A percentile compares a stretch with the other conserved stretches of the same genome.
Evolutionary conservation across 1,284 basidiomycete genomes (phyloP).

Genomic region (Malassezia caprae): DNA sequence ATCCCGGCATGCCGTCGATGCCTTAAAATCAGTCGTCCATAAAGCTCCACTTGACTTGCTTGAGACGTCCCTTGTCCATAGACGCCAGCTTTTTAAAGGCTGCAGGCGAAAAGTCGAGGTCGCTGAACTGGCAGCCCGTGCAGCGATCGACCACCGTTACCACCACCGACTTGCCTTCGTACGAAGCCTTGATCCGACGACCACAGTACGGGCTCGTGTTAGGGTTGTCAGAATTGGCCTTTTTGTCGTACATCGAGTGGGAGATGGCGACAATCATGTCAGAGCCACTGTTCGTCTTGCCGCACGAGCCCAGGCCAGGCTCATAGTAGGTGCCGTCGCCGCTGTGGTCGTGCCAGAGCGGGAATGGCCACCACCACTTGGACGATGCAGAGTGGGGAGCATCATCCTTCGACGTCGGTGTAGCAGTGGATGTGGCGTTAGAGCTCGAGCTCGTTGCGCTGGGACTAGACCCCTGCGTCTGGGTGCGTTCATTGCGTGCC

Average conservation of each 20-base stretch:
- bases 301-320: slow-evolving; percentile 40
- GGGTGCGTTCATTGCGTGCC: neutral
- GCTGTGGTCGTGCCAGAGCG: neutral
- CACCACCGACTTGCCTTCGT: slow-evolving; percentile 32
- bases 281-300: slow-evolving; percentile 23
- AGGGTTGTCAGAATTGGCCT: slow-evolving; percentile 29
- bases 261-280: slow-evolving; percentile 44
- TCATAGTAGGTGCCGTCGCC: slow-evolving; percentile 42
- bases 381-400: neutral
- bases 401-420: neutral
- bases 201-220: slow-evolving; percentile 39
- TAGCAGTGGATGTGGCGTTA: neutral
- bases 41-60: slow-evolving; percentile 28
- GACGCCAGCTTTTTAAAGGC: slow-evolving; percentile 30
- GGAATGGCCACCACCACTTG: neutral
- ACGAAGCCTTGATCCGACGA: slow-evolving; percentile 33
- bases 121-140: slow-evolving; percentile 24
- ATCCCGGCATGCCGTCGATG: neutral
- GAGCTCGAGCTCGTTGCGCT: neutral
- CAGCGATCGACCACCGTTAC: slow-evolving; percentile 38
- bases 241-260: slow-evolving; percentile 25
- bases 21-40: neutral
- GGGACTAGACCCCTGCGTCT: neutral
- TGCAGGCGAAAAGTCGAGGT: slow-evolving; percentile 32
- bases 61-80: slow-evolving; percentile 23